phyloP scores from a whole-genome alignment of 352 stramenopile genomes.

The Achlya hypogyna region DNA sequence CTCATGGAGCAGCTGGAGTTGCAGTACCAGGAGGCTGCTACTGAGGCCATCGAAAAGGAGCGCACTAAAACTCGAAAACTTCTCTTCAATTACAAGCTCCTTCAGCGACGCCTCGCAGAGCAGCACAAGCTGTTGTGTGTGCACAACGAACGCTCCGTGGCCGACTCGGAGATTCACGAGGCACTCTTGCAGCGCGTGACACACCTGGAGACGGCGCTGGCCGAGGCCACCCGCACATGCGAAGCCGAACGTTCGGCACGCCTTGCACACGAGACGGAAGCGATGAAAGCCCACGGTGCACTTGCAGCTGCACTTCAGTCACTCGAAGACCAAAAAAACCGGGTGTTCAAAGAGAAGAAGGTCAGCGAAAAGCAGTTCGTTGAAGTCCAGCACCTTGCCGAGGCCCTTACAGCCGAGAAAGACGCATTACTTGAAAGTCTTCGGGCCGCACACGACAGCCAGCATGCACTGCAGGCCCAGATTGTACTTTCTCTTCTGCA shows the following conservation, averaged over 20 bases:
- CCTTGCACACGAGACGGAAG: slow-evolving; percentile 4
- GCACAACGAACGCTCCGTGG: slow-evolving; percentile 41
- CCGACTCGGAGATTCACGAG: slow-evolving; percentile 47
- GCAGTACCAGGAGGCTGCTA: neutral
- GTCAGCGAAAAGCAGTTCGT: slow-evolving; percentile 6
- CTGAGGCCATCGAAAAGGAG: slow-evolving; percentile 9
- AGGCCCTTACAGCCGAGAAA: neutral
- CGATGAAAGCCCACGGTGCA: neutral
- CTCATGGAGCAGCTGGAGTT: neutral
- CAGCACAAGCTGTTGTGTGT: slow-evolving; percentile 58
- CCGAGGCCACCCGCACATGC: slow-evolving; percentile 30
- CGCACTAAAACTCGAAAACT: slow-evolving; percentile 21
- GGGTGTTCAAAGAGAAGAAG: neutral
- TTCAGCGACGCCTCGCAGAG: slow-evolving; percentile 46
- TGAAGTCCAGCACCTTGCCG: neutral
- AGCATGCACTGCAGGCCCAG: neutral
- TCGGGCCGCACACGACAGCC: neutral
- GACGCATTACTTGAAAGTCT: neutral
- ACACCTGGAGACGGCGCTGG: slow-evolving; percentile 35
- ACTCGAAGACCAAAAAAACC: slow-evolving; percentile 7
- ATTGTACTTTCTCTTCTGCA: neutral
- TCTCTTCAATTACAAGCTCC: slow-evolving; percentile 39
- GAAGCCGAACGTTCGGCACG: slow-evolving; percentile 36
- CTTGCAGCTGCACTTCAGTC: neutral
- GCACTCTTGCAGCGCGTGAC: slow-evolving; percentile 42